Evolutionary conservation across 2,329 filamentous ascomycete species (phyloP).

Genomic region (Fusarium metavorans): DNA sequence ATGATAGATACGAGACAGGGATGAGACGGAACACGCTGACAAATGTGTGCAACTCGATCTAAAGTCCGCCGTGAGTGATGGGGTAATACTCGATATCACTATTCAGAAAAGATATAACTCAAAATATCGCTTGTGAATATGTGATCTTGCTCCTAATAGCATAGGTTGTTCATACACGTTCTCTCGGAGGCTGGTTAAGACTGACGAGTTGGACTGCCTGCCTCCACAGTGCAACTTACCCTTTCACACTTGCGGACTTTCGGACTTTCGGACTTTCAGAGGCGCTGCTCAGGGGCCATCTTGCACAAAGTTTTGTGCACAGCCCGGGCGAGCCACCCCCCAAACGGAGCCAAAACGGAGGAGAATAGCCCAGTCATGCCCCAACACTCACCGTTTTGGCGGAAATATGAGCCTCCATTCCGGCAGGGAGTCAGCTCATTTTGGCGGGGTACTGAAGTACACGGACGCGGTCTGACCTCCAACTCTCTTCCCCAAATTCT

Average conservation of each 20-base stretch:
- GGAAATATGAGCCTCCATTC: conserved; percentile 5
- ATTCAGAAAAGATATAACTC: neutral
- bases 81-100: neutral
- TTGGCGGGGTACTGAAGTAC: neutral
- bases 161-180: neutral
- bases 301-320: neutral
- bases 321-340: neutral
- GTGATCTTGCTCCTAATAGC: neutral
- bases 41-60: conserved; percentile 17
- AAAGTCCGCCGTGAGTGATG: neutral
- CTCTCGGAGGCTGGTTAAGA: neutral
- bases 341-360: neutral
- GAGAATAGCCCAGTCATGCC: neutral
- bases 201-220: neutral
- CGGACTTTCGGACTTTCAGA: neutral
- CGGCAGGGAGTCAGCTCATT: neutral
- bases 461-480: too few species aligned
- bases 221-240: neutral
- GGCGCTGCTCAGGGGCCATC: neutral
- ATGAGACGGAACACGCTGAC: conserved; percentile 32
- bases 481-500: neutral
- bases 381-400: neutral
- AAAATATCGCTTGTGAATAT: neutral
- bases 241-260: neutral
- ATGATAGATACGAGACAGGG: conserved; percentile 19